These are phyloP conservation scores for Monosporascus cannonballus DNA, from an alignment of 2,329 filamentous ascomycete species.

Conservation along the genomic window DNA sequence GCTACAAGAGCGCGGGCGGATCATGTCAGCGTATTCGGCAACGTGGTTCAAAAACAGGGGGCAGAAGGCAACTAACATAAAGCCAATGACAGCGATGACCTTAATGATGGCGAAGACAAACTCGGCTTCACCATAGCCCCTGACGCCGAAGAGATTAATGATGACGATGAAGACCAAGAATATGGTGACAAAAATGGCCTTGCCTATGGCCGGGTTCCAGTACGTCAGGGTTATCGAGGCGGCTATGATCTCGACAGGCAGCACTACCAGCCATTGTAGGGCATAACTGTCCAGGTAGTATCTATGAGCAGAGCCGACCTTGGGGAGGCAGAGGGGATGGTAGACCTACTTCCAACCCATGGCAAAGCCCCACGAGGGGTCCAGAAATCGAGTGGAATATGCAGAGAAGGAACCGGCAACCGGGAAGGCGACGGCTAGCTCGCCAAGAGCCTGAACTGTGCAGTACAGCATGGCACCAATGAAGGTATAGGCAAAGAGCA, in stretches of 20 bases:
- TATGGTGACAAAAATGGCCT: constrained; percentile 73
- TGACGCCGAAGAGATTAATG: constrained; percentile 86
- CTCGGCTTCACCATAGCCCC: constrained; percentile 84
- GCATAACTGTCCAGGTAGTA: constrained; percentile 56
- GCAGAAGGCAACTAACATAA: constrained; percentile 56
- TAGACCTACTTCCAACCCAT: constrained; percentile 82
- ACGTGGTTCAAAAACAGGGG: too few relatives aligned
- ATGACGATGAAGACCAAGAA: constrained; percentile 70
- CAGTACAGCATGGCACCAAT: constrained; percentile 87
- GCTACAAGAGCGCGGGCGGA: constrained; percentile 34
- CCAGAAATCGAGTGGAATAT: constrained; percentile 86
- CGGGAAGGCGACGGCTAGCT: constrained; percentile 85
- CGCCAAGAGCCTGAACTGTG: constrained; percentile 85
- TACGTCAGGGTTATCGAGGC: constrained; percentile 79
- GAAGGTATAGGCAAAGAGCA: constrained; percentile 71
- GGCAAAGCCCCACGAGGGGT: constrained; percentile 90
- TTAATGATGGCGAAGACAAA: constrained; percentile 86
- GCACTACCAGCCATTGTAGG: constrained; percentile 76
- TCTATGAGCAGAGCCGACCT: neutral
- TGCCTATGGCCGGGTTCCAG: constrained; percentile 62
- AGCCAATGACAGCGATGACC: constrained; percentile 77
- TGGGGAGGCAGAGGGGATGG: neutral
- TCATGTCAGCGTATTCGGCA: neutral
- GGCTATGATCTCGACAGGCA: constrained; percentile 82
- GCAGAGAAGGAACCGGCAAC: constrained; percentile 88